These are phyloP conservation scores for Castanea mollissima DNA, from an alignment of 306 rosid genomes.

Conservation along the genomic window DNA sequence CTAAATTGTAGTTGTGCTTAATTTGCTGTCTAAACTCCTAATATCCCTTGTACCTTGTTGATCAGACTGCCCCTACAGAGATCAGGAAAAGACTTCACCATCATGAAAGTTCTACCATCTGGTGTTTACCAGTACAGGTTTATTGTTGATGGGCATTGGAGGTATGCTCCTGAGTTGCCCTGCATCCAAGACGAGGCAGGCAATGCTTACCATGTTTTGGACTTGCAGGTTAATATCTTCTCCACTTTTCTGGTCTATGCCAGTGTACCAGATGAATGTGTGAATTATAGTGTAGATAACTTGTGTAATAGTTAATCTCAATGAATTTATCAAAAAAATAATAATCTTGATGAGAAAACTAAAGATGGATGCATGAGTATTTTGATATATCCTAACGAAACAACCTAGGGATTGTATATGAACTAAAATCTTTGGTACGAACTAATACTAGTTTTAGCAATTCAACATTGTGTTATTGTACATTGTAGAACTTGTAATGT, in stretches of 20 bases:
- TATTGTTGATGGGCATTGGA: constrained; percentile 91
- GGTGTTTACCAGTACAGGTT: constrained; percentile 97
- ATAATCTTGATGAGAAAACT: not conserved
- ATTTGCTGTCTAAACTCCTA: constrained; percentile 17
- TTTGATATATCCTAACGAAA: not conserved
- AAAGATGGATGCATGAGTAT: constrained; percentile 2
- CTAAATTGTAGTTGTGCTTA: not conserved
- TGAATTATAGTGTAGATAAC: not conserved
- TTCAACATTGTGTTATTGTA: not conserved
- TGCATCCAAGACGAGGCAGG: constrained; percentile 82
- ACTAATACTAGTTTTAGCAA: constrained; percentile 1
- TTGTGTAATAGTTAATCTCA: not conserved
- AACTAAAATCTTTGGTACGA: constrained; percentile 4
- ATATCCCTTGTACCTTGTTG: constrained; percentile 28
- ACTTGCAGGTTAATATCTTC: constrained; percentile 67
- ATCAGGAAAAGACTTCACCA: constrained; percentile 94
- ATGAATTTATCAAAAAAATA: no score
- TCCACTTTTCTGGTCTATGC: constrained; percentile 1
- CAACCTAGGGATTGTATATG: constrained; percentile 12
- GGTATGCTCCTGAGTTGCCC: constrained; percentile 77
- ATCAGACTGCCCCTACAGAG: constrained; percentile 79
- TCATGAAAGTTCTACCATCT: constrained; percentile 94
- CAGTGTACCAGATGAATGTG: constrained; percentile 13
- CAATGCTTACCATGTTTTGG: constrained; percentile 67
- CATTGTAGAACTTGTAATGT: not conserved